A percentile compares a stretch with the other conserved stretches of the same genome.
phyloP scores from a whole-genome alignment of 78 protist species.

The Chrysochromulina parva region DNA sequence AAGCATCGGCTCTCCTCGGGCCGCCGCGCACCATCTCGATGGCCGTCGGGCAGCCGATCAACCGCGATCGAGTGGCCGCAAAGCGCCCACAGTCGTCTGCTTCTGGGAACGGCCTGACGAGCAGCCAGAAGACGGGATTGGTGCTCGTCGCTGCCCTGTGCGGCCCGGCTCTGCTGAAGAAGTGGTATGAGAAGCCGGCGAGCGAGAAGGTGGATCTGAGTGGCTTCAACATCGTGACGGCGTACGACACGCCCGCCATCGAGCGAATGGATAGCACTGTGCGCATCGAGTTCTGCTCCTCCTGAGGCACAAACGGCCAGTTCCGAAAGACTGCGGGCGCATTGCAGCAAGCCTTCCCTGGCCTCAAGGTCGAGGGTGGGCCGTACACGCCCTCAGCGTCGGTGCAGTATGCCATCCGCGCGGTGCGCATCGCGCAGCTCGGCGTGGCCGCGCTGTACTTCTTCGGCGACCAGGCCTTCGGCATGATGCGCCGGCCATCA shows the following conservation, averaged over 20 bases:
- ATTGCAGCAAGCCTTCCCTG: neutral
- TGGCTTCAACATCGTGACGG: neutral
- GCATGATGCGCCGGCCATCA: neutral
- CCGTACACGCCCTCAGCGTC: neutral
- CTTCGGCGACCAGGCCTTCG: neutral
- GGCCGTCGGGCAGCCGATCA: too few relatives aligned
- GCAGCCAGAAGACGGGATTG: neutral
- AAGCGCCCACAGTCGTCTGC: too few relatives aligned
- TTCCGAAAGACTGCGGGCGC: neutral
- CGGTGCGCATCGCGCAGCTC: neutral
- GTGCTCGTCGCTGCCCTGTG: neutral
- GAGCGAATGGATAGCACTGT: neutral
- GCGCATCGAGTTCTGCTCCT: conserved; percentile 3
- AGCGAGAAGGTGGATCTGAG: neutral
- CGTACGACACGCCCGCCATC: neutral
- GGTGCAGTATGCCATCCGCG: neutral
- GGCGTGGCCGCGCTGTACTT: neutral
- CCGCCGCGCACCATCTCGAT: too few relatives aligned
- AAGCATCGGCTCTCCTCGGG: too few relatives aligned
- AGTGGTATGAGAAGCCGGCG: neutral
- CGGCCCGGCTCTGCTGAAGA: neutral
- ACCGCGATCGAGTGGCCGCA: too few relatives aligned
- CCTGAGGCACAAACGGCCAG: neutral
- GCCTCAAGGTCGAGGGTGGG: neutral
- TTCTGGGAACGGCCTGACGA: too few relatives aligned